phyloP scores from a whole-genome alignment of 2,329 filamentous ascomycete species.

The Ophiostoma perfectum region DNA sequence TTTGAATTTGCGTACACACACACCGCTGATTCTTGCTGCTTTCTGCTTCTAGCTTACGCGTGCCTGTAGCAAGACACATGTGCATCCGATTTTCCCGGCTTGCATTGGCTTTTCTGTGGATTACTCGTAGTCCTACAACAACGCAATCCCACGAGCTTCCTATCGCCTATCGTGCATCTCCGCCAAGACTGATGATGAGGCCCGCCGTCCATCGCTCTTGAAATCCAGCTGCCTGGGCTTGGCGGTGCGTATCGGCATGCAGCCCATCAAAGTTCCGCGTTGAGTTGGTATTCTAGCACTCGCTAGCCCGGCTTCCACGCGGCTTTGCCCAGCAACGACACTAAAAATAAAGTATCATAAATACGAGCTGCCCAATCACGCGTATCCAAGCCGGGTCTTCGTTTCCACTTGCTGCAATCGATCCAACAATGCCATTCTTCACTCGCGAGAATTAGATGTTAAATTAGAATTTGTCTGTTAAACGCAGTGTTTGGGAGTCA shows the following conservation, averaged over 20 bases:
- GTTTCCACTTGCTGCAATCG: not conserved
- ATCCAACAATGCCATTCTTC: constrained; percentile 4
- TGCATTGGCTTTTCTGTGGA: not conserved
- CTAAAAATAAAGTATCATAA: constrained; percentile 11
- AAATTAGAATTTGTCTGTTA: not conserved
- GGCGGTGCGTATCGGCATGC: not conserved
- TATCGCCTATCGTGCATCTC: not conserved
- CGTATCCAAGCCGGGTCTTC: not conserved
- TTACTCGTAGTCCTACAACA: not conserved
- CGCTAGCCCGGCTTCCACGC: not conserved
- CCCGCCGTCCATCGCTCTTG: not conserved
- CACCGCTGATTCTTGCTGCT: too few species aligned
- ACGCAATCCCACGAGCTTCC: not conserved
- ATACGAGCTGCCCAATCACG: not conserved
- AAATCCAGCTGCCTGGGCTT: constrained; percentile 7
- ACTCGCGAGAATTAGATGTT: not conserved
- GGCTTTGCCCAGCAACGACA: constrained; percentile 20
- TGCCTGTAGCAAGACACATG: not conserved
- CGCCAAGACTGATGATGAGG: not conserved
- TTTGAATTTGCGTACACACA: not conserved
- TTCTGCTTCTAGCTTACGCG: not conserved
- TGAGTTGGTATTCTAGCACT: not conserved
- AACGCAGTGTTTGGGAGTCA: not conserved
- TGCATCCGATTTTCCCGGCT: too few species aligned
- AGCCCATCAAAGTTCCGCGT: not conserved